Conservation (phyloP, 140 eudicot species). For the Senecio squalidus region DNA sequence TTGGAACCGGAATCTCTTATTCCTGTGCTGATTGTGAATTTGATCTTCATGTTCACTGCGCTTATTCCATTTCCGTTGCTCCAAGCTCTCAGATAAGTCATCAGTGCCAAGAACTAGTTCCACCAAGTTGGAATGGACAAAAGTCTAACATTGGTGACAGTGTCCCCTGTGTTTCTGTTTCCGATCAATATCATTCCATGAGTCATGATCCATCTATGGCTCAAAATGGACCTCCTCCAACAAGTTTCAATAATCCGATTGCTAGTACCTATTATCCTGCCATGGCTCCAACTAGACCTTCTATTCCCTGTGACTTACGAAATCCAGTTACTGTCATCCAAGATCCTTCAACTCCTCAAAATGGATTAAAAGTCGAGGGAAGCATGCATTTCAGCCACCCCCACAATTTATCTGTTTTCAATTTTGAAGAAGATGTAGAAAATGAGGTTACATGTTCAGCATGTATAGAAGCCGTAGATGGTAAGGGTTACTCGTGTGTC, state of each 20-base stretch:
- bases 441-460: slow-evolving; percentile 24
- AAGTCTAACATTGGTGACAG: background rate
- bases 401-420: slow-evolving; percentile 21
- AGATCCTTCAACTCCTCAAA: too few species aligned
- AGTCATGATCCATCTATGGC: too few species aligned
- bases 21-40: slow-evolving; percentile 48
- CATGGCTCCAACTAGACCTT: too few species aligned
- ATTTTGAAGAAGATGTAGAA: slow-evolving; percentile 14
- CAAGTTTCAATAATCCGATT: too few species aligned
- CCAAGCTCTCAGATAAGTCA: slow-evolving; percentile 4
- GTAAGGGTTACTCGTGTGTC: slow-evolving; percentile 33
- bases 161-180: background rate
- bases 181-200: slow-evolving; percentile 18
- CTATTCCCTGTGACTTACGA: too few species aligned
- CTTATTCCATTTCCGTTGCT: slow-evolving; percentile 26
- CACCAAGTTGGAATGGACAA: background rate
- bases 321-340: too few species aligned
- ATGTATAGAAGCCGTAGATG: slow-evolving; percentile 34
- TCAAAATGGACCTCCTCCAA: too few species aligned
- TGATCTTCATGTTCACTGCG: slow-evolving; percentile 49
- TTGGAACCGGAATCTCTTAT: slow-evolving; percentile 50
- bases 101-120: slow-evolving; percentile 4
- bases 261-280: too few species aligned
- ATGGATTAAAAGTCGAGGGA: background rate
- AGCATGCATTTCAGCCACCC: slow-evolving; percentile 38